These are phyloP conservation scores for Aspergillus thermomutatus DNA, from an alignment of 2,329 filamentous ascomycete species.

Conservation along the genomic window DNA sequence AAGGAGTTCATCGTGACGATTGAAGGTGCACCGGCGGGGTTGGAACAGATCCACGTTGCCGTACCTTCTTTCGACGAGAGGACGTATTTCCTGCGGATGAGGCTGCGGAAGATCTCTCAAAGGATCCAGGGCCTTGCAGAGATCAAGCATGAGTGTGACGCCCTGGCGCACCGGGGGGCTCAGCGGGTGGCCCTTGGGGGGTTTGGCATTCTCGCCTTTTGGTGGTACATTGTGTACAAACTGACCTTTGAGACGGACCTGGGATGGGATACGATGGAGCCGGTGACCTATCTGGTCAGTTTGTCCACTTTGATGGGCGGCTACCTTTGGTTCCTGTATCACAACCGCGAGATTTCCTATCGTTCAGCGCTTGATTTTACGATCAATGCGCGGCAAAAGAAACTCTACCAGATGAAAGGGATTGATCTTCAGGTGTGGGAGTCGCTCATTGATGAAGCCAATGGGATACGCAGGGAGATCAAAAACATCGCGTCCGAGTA, in stretches of 20 bases:
- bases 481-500: constrained; percentile 79
- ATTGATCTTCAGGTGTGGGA: constrained; percentile 80
- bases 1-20: constrained; percentile 83
- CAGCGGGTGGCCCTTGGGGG: constrained; percentile 77
- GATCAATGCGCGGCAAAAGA: constrained; percentile 71
- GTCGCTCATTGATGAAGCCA: constrained; percentile 72
- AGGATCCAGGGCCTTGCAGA: constrained; percentile 67
- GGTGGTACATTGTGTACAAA: constrained; percentile 79
- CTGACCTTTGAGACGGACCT: constrained; percentile 67
- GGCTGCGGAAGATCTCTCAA: constrained; percentile 67
- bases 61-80: constrained; percentile 86
- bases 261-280: constrained; percentile 90
- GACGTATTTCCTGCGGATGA: constrained; percentile 81
- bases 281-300: constrained; percentile 85
- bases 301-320: constrained; percentile 81
- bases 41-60: constrained; percentile 66
- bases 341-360: constrained; percentile 86
- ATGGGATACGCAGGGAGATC: constrained; percentile 73
- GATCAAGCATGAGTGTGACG: constrained; percentile 78
- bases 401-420: constrained; percentile 70
- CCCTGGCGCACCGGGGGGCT: constrained; percentile 70
- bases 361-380: constrained; percentile 83
- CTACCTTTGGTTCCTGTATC: constrained; percentile 91
- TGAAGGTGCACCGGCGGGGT: constrained; percentile 63
- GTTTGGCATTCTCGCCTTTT: constrained; percentile 67